These are phyloP conservation scores for Knoxdaviesia capensis DNA, from an alignment of 2,329 filamentous ascomycete species.

Conservation along the genomic window DNA sequence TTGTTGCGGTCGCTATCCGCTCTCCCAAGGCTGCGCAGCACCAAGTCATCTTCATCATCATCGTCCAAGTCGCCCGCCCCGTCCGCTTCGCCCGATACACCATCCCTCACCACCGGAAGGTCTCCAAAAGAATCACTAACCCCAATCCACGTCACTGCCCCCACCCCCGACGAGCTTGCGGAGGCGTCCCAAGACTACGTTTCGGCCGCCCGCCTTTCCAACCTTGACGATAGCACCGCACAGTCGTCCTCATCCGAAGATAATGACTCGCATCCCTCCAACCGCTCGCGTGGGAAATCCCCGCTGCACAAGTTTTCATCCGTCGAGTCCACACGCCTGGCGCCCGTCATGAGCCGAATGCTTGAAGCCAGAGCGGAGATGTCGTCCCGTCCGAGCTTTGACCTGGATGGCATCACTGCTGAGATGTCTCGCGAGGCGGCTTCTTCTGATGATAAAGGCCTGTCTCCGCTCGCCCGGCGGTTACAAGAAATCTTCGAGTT, in stretches of 20 bases:
- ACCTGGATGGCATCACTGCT: conserved; percentile 25
- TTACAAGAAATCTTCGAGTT: conserved; percentile 78
- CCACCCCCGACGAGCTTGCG: conserved; percentile 7
- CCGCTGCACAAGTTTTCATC: conserved; percentile 1
- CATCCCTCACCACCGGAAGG: neutral
- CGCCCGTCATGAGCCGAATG: conserved; percentile 61
- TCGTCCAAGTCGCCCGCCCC: conserved; percentile 6
- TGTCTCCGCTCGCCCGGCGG: conserved; percentile 44
- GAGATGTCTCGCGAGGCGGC: conserved; percentile 13
- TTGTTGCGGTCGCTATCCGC: conserved; percentile 45
- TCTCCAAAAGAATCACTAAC: conserved; percentile 8
- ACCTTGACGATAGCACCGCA: conserved; percentile 5
- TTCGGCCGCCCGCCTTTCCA: neutral
- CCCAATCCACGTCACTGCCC: conserved; percentile 1
- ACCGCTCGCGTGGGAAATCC: conserved; percentile 4
- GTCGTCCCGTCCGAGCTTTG: conserved; percentile 35
- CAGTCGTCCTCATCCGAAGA: neutral
- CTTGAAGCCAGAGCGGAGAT: conserved; percentile 50
- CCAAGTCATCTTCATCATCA: conserved; percentile 8
- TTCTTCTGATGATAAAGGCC: conserved; percentile 15
- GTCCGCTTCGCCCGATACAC: no score
- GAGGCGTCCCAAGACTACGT: neutral
- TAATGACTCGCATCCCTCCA: neutral
- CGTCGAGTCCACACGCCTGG: conserved; percentile 26
- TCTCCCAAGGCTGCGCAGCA: conserved; percentile 24